phyloP scores from a whole-genome alignment of 2,329 filamentous ascomycete species.

The Cercospora zeina region DNA sequence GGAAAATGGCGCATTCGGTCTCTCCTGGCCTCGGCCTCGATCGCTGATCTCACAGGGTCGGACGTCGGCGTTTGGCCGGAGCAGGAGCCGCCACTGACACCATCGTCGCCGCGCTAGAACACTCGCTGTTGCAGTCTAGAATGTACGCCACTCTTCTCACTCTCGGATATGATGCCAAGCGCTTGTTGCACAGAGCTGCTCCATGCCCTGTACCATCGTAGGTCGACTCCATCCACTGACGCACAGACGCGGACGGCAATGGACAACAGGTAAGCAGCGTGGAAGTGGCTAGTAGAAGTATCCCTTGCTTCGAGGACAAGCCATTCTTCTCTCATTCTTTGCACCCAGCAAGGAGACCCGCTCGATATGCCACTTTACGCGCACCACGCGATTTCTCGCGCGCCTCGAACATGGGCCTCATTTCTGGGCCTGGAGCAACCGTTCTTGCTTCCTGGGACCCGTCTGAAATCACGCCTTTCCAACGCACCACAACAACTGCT shows the following conservation, averaged over 20 bases:
- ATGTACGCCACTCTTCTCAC: too few relatives aligned
- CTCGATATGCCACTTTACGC: conserved; percentile 29
- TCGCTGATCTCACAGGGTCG: too few relatives aligned
- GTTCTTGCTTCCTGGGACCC: conserved; percentile 4
- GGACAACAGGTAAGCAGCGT: background rate
- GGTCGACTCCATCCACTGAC: too few relatives aligned
- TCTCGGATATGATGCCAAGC: too few relatives aligned
- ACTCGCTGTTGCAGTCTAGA: background rate
- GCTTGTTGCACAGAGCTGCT: too few relatives aligned
- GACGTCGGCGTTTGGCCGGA: too few relatives aligned
- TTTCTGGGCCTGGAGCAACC: conserved; percentile 20
- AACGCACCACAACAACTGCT: background rate
- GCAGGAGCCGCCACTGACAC: background rate
- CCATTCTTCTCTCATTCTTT: conserved; percentile 33
- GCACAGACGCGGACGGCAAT: too few relatives aligned
- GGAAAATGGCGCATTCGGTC: conserved; percentile 2
- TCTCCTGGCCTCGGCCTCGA: background rate
- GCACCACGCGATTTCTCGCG: conserved; percentile 27
- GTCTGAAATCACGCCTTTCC: background rate
- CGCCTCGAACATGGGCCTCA: conserved; percentile 20
- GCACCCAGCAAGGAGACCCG: conserved; percentile 31
- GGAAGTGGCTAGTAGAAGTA: too few relatives aligned
- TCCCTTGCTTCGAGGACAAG: conserved; percentile 30
- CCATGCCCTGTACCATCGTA: too few relatives aligned
- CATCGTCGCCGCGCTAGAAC: background rate